These are phyloP conservation scores for Paraleonurus japonicus DNA, from an alignment of 257 asterid species.

Conservation along the genomic window DNA sequence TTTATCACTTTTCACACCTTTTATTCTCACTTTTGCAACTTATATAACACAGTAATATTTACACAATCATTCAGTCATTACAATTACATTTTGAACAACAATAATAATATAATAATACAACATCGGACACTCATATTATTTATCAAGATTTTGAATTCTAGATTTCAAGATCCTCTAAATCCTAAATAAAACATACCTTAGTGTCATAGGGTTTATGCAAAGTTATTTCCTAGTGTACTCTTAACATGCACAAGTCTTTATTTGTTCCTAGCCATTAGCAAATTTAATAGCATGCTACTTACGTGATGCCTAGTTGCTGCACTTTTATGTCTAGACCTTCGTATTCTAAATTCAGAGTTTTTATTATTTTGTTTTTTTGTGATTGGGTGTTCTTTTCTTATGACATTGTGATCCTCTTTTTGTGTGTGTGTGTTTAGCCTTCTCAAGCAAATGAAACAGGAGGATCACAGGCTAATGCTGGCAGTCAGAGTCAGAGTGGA, in stretches of 20 bases:
- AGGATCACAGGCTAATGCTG: conserved; percentile 45
- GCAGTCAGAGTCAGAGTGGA: conserved; percentile 54
- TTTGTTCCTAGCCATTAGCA: background rate
- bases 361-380: background rate
- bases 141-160: too few species aligned
- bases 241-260: background rate
- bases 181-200: too few species aligned
- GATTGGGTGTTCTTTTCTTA: background rate
- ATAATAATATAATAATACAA: too few species aligned
- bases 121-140: too few species aligned
- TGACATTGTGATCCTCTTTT: conserved; percentile 1
- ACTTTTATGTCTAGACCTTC: background rate
- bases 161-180: too few species aligned
- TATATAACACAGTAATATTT: too few species aligned
- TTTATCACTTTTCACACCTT: too few species aligned
- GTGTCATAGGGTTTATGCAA: background rate
- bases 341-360: background rate
- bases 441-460: conserved; percentile 57
- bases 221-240: background rate
- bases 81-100: too few species aligned
- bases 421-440: conserved; percentile 24
- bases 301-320: background rate
- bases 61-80: too few species aligned
- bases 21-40: too few species aligned
- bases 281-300: background rate